phyloP scores from a whole-genome alignment of 2,329 filamentous ascomycete species.

The Trichoderma asperellum region DNA sequence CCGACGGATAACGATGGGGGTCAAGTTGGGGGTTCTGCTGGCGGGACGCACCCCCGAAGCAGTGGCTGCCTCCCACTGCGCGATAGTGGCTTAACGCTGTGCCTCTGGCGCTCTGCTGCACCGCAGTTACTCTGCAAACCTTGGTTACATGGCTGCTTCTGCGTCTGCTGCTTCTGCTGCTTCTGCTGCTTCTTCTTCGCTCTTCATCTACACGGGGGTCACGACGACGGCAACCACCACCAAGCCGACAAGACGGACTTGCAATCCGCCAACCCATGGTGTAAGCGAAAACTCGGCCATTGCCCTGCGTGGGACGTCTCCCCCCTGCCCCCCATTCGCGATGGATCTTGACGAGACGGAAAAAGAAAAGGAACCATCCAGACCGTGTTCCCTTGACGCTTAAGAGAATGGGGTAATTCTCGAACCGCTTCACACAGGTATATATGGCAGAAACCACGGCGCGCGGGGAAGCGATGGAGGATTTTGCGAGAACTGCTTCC shows the following conservation, averaged over 20 bases:
- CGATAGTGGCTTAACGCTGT: background rate
- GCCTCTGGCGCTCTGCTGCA: background rate
- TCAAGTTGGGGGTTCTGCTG: constrained; percentile 2
- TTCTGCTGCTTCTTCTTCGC: background rate
- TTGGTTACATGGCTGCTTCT: background rate
- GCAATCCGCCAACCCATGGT: background rate
- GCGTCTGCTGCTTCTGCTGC: background rate
- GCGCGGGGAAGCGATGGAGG: constrained; percentile 10
- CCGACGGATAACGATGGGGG: constrained; percentile 7
- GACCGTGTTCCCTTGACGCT: background rate
- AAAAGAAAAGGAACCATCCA: background rate
- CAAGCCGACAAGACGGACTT: background rate
- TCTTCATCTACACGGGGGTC: constrained; percentile 19
- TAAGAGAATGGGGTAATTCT: constrained; percentile 23
- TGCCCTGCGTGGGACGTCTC: background rate
- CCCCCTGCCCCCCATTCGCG: constrained; percentile 18
- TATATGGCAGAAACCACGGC: background rate
- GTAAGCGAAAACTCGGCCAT: background rate
- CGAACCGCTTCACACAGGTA: background rate
- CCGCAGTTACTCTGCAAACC: background rate
- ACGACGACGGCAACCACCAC: background rate
- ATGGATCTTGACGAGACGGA: constrained; percentile 1
- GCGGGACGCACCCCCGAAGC: background rate
- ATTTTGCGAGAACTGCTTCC: background rate
- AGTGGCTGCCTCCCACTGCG: background rate